Evolutionary conservation across 129 eudicot genomes (phyloP).

Genomic region (Arctium lappa): DNA sequence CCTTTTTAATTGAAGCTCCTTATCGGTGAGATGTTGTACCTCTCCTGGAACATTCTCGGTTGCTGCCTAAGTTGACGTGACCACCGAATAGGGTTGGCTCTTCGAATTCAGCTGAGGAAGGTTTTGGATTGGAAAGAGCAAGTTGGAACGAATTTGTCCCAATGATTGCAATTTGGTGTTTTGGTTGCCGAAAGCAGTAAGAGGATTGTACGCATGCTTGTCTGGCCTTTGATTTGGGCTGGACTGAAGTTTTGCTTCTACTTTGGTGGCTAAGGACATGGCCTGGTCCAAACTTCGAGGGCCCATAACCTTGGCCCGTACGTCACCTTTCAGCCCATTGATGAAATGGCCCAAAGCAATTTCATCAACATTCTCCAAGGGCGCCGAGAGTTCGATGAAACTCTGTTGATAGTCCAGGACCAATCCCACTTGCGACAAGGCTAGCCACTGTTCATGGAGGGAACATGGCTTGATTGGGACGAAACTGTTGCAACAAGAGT

Average conservation of each 20-base stretch:
- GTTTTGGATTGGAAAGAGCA: no score
- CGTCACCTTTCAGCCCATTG: neutral
- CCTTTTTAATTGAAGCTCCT: neutral
- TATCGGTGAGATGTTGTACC: neutral
- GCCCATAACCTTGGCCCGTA: neutral
- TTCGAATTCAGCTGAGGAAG: no score
- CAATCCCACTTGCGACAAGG: neutral
- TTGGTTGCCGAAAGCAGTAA: no score
- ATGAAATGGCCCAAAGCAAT: no score
- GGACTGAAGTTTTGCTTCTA: neutral
- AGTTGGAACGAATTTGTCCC: no score
- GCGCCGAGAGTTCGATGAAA: neutral
- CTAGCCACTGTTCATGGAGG: neutral
- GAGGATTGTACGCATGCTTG: neutral
- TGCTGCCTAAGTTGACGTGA: neutral
- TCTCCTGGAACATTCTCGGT: neutral
- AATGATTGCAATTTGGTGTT: no score
- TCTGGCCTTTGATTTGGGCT: no score
- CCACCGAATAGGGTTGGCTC: neutral
- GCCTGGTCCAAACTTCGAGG: neutral
- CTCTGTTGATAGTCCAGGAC: neutral
- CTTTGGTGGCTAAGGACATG: neutral
- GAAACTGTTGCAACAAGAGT: neutral
- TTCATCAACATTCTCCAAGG: neutral
- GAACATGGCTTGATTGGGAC: neutral